Evolutionary conservation across 495 filamentous ascomycete genomes (phyloP).

Genomic region (Ramalina peruviana): DNA sequence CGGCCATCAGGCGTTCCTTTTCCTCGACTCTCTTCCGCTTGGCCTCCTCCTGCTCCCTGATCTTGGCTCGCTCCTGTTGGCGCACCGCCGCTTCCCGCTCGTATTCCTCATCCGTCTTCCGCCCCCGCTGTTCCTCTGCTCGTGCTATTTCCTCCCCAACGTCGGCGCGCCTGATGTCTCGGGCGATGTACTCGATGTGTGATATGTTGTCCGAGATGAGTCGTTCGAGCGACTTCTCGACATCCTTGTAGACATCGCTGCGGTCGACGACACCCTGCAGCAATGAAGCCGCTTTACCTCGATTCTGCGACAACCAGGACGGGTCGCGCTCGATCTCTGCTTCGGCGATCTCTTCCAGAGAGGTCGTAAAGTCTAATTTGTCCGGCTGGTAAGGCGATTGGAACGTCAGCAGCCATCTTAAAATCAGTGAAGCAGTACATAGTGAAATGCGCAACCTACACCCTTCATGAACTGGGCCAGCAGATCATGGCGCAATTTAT

Average conservation of each 20-base stretch:
- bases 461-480: slow-evolving; percentile 69
- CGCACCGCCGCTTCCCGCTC: slow-evolving; percentile 55
- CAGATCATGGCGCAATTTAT: slow-evolving; percentile 64
- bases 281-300: slow-evolving; percentile 64
- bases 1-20: slow-evolving; percentile 45
- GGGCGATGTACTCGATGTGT: slow-evolving; percentile 50
- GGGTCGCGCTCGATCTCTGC: slow-evolving; percentile 73
- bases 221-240: slow-evolving; percentile 49
- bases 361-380: slow-evolving; percentile 49
- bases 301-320: slow-evolving; percentile 58
- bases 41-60: slow-evolving; percentile 45
- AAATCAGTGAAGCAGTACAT: neutral
- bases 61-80: slow-evolving; percentile 46
- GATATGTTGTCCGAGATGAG: slow-evolving; percentile 51
- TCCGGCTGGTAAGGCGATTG: slow-evolving; percentile 3
- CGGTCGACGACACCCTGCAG: slow-evolving; percentile 81
- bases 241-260: slow-evolving; percentile 63
- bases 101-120: slow-evolving; percentile 75
- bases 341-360: slow-evolving; percentile 58
- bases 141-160: slow-evolving; percentile 59
- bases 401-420: neutral
- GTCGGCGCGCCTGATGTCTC: slow-evolving; percentile 55
- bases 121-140: slow-evolving; percentile 52
- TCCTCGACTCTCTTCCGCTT: slow-evolving; percentile 54
- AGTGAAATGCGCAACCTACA: slow-evolving; percentile 31